Evolutionary conservation across 106 monocot genomes (phyloP), one percentile per base, ranked within the genome.

Genomic region (Acorus gramineus): DNA sequence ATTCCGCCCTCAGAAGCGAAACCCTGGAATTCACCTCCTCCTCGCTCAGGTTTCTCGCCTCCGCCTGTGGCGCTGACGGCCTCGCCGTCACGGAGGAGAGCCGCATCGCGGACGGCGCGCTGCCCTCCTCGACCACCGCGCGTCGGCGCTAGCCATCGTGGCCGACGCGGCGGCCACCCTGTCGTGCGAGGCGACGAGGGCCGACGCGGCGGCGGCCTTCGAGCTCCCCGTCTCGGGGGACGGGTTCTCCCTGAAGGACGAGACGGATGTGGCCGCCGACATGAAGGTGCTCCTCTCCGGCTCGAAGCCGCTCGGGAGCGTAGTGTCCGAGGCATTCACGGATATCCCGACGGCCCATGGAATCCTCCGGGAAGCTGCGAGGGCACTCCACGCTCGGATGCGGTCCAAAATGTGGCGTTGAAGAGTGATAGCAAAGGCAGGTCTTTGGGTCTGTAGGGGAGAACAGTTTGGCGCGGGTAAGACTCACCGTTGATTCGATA

Each of bases 161-260:
- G 63, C 74, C 8, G 96, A 98, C 55, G 85, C 83, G 4, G 91
- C 84, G 51, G 91, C 88, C 1, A 87, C 91, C 1, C 57, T 98
- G 48, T 88, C 96, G 1, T 91, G 85, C 60, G 96, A 98, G 73
- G 96, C 83, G 1, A 73, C 77, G 9, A 76, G 75, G 51, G 83
- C 72, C 59, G 85, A 85, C 14, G 47, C 59, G 6, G 65, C n/a
- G n/a, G n/a, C 71, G 7, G 62, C 73, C 7, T 92, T 92, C 14
- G 91, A 92, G 58, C 81, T 71, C 55, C 59, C 79, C 0, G 68
- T 68, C 2, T 91, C 96, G 2, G 87, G 87, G 0, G 96, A 91
- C 56, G 91, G 85, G 0, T 83, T 87, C 46, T 85, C 78, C 5
- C 67, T 62, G 42, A 92, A 98, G 79, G 87, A 87, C 10, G 79